These are phyloP conservation scores for Juglanconis sp. DNA, from an alignment of 2,329 filamentous ascomycete genomes.

Conservation along the genomic window DNA sequence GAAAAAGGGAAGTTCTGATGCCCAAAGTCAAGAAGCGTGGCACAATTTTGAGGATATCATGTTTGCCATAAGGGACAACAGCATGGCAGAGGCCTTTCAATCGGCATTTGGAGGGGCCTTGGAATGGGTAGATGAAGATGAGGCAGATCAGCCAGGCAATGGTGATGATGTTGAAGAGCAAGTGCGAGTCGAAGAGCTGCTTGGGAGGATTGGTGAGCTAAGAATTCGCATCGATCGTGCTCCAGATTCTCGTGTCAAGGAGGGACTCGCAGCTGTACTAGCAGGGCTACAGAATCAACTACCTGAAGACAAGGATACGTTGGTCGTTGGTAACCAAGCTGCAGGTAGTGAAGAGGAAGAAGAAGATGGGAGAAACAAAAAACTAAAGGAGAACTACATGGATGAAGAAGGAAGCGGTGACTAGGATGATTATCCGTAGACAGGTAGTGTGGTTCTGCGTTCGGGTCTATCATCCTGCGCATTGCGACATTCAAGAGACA, in stretches of 20 bases:
- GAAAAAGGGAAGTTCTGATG: constrained; percentile 3
- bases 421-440: not conserved
- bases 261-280: constrained; percentile 4
- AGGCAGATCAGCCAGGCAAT: not conserved
- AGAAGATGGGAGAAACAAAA: not conserved
- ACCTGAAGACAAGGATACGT: not conserved
- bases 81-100: constrained; percentile 51
- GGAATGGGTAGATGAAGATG: constrained; percentile 26
- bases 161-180: constrained; percentile 17
- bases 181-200: not conserved
- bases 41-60: constrained; percentile 47
- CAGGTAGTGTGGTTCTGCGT: not conserved
- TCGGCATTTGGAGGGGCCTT: constrained; percentile 42
- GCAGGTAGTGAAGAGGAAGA: not conserved
- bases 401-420: not conserved
- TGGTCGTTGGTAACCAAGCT: no score
- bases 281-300: constrained; percentile 5
- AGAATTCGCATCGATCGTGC: constrained; percentile 5
- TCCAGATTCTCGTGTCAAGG: not conserved
- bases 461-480: no score
- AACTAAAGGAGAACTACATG: no score
- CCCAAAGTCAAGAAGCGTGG: constrained; percentile 31
- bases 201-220: not conserved
- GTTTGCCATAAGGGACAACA: constrained; percentile 54
- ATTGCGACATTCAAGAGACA: no score